Evolutionary conservation across 257 asterid genomes (phyloP), one percentile per base, ranked within the genome.

Genomic region (Catharanthus roseus): DNA sequence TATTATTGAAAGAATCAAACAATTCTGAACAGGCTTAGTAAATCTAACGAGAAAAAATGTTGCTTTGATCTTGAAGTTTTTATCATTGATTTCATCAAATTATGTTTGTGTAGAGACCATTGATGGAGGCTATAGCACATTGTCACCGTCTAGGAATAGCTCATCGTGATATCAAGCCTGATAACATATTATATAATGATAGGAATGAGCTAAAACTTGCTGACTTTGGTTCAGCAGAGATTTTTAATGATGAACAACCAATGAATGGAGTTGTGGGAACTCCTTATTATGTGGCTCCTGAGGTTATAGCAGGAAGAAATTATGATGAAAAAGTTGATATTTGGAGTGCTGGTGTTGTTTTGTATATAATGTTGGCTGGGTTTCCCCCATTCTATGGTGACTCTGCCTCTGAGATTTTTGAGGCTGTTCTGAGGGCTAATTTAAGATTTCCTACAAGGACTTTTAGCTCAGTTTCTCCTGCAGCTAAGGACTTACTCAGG

Each of bases 111-210:
- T 53, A 90, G 96, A 80, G 77, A 36, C 89, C 96, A 19, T 55
- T 91, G n/a, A 86, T 91, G 95, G 90, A 91, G 77, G 95, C 96
- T 26, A 77, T 91, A 73, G 83, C 89, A 28, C 95, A 87, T 72
- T 87, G 95, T 81, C 96, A 91, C 87, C 57, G 67, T 63, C 77
- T 69, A 0, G 93, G 95, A 60, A 76, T 89, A 10, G 91, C 91
- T 41, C 97, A 91, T 73, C 77, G 97, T 5, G 97, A 91, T 75
- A 84, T 91, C 61, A 91, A 91, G 60, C 96, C 92, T 0, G 97
- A 89, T 16, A 89, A 91, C 88, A 79, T 89, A 28, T 81, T 91
- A 66, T 89, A 84, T 87, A 82, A 78, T 77, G 55, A 75, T 70
- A 72, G 65, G 29, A 74, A 76, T 51, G 90, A 82, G 74, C 86